Evolutionary conservation across 2,329 filamentous ascomycete genomes (phyloP).

Genomic region (Calycina herbarum): DNA sequence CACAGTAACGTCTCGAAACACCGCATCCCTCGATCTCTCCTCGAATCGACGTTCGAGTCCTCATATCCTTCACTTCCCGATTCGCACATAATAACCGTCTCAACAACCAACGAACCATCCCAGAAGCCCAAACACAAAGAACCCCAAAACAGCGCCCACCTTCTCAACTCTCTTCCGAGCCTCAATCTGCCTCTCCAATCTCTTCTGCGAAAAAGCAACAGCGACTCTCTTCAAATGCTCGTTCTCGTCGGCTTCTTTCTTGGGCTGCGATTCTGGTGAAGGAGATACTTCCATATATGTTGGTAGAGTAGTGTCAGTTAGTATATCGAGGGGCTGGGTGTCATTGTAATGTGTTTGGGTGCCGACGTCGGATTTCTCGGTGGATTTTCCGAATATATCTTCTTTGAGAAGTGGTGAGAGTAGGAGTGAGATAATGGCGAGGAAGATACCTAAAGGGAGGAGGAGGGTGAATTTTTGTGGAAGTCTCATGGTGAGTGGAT

Average conservation of each 20-base stretch:
- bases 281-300: background rate
- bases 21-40: no score
- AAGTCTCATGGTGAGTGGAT: background rate
- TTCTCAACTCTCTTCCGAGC: constrained; percentile 10
- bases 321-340: background rate
- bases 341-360: background rate
- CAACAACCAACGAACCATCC: constrained; percentile 4
- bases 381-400: background rate
- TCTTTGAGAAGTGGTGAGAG: background rate
- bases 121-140: constrained; percentile 3
- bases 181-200: background rate
- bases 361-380: background rate
- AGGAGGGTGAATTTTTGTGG: background rate
- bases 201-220: background rate
- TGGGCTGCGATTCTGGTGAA: background rate
- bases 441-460: background rate
- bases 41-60: background rate
- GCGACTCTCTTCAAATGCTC: background rate
- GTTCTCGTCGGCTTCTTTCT: background rate
- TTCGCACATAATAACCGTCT: background rate
- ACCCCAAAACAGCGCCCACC: constrained; percentile 3
- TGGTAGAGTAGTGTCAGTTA: background rate
- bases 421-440: background rate
- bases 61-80: background rate
- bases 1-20: no score